Percentiles rank a stretch among this genome's conserved stretches.
These are phyloP conservation scores for Aspergillus campestris DNA, from an alignment of 495 filamentous ascomycete genomes.

Conservation along the genomic window DNA sequence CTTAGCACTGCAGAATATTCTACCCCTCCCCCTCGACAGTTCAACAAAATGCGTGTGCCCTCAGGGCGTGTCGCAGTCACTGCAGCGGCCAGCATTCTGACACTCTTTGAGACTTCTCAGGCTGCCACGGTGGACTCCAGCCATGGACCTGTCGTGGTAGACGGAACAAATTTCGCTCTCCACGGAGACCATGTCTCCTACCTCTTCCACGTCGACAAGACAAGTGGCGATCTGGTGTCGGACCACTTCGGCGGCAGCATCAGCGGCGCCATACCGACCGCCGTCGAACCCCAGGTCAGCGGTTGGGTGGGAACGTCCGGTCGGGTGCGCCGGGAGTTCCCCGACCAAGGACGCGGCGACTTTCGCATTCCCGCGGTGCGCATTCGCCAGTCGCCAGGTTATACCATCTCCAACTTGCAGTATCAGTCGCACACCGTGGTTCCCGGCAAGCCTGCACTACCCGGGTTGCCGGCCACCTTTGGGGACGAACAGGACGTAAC, in stretches of 20 bases:
- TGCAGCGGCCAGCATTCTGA: too few species aligned
- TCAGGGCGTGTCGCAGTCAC: too few species aligned
- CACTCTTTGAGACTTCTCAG: too few species aligned
- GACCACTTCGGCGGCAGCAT: constrained; percentile 42
- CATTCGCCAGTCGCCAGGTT: constrained; percentile 40
- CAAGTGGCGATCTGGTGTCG: constrained; percentile 38
- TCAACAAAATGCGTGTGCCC: too few species aligned
- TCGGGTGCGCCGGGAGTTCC: constrained; percentile 45
- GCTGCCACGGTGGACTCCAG: not conserved
- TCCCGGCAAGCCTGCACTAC: constrained; percentile 36
- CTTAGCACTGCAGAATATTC: too few species aligned
- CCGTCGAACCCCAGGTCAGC: constrained; percentile 26
- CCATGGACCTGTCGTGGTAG: constrained; percentile 30
- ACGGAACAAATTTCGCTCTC: constrained; percentile 39
- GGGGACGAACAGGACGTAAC: constrained; percentile 39
- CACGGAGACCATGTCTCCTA: constrained; percentile 43
- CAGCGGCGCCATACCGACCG: constrained; percentile 29
- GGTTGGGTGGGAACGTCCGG: constrained; percentile 41
- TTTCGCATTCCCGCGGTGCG: constrained; percentile 46
- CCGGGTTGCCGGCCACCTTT: constrained; percentile 43
- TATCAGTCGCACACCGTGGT: constrained; percentile 38
- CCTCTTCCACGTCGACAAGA: constrained; percentile 45
- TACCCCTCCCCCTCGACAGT: too few species aligned
- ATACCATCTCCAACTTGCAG: constrained; percentile 41
- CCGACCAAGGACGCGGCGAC: constrained; percentile 46